Evolutionary conservation across 768 basidiomycete genomes (phyloP).

Genomic region (Rickenella mellea): DNA sequence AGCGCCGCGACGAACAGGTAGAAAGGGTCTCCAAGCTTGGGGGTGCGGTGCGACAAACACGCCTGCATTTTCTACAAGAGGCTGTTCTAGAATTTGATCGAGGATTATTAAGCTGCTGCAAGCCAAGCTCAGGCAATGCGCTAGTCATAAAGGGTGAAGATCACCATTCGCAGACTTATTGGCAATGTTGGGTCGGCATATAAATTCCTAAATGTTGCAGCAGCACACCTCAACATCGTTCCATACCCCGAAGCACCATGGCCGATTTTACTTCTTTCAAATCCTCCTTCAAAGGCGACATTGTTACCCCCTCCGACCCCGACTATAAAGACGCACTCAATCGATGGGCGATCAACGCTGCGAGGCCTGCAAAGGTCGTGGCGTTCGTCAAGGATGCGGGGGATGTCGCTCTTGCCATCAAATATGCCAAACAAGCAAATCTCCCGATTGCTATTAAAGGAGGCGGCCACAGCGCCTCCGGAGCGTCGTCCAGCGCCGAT

Average conservation of each 20-base stretch:
- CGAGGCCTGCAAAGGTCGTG: constrained; percentile 9
- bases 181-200: too few species aligned
- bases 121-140: too few species aligned
- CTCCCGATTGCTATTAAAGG: constrained; percentile 14
- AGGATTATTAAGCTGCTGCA: too few species aligned
- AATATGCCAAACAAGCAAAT: constrained; percentile 8
- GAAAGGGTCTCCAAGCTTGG: too few species aligned
- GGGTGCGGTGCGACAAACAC: too few species aligned
- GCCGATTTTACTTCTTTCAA: background rate
- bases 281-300: constrained; percentile 12
- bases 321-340: constrained; percentile 11
- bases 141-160: too few species aligned
- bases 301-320: constrained; percentile 8
- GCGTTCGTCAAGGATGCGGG: constrained; percentile 11
- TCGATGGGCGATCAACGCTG: constrained; percentile 13
- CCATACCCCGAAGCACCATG: background rate
- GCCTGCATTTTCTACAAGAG: too few species aligned
- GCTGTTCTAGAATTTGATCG: too few species aligned
- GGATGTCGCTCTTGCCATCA: constrained; percentile 12
- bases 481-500: constrained; percentile 13
- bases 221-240: background rate
- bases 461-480: constrained; percentile 15
- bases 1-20: too few species aligned
- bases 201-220: too few species aligned
- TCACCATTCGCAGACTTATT: too few species aligned